Percentiles rank a stretch among this genome's conserved stretches.
Evolutionary conservation across 1,284 basidiomycete genomes (phyloP).

Genomic region (Boletus calvinii): DNA sequence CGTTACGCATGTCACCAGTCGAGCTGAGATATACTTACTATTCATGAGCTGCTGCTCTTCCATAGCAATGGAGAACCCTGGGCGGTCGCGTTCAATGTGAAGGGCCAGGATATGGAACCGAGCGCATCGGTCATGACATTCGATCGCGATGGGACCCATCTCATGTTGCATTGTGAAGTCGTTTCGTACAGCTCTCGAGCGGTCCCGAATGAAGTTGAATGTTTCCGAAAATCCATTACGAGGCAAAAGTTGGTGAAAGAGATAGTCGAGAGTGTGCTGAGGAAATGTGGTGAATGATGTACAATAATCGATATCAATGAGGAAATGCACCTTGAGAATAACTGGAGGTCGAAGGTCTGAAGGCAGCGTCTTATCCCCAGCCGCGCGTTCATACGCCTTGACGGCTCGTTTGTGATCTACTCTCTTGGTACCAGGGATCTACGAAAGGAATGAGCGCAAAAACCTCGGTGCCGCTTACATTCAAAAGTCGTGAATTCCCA

Average conservation of each 20-base stretch:
- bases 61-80: slow-evolving; percentile 66
- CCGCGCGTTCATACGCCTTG: slow-evolving; percentile 93
- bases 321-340: slow-evolving; percentile 67
- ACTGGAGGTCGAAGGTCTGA: slow-evolving; percentile 89
- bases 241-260: slow-evolving; percentile 81
- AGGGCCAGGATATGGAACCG: slow-evolving; percentile 91
- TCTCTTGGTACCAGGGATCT: slow-evolving; percentile 73
- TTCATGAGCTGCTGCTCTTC: slow-evolving; percentile 92
- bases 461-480: slow-evolving; percentile 14
- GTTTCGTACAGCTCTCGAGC: slow-evolving; percentile 86
- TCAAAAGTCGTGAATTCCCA: slow-evolving; percentile 39
- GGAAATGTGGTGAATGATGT: not conserved
- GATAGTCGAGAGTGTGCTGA: slow-evolving; percentile 87
- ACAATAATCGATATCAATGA: not conserved
- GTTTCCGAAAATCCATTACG: slow-evolving; percentile 68
- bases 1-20: not conserved
- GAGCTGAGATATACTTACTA: slow-evolving; percentile 49
- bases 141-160: slow-evolving; percentile 76
- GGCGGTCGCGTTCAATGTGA: slow-evolving; percentile 65
- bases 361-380: slow-evolving; percentile 89
- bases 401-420: slow-evolving; percentile 88
- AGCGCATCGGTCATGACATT: slow-evolving; percentile 91
- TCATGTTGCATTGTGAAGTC: slow-evolving; percentile 95
- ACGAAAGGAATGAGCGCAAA: slow-evolving; percentile 39
- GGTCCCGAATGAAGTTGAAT: slow-evolving; percentile 88